phyloP scores from a whole-genome alignment of 2,329 filamentous ascomycete species.

The Apiospora phragmitis region DNA sequence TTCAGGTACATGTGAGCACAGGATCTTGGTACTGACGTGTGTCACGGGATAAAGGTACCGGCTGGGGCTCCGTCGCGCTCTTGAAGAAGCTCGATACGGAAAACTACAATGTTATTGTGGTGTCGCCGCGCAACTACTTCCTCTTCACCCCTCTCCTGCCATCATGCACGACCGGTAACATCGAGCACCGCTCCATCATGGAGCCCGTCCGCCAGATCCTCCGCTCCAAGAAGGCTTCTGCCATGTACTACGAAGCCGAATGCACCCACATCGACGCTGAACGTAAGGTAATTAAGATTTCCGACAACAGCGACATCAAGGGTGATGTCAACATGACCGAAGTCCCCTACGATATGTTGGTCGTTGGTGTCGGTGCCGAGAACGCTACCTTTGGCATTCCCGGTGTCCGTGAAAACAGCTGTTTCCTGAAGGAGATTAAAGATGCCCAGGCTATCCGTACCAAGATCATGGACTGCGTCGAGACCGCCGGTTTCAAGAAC shows the following conservation, averaged over 20 bases:
- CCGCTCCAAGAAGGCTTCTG: slow-evolving; percentile 88
- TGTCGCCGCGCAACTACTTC: slow-evolving; percentile 99
- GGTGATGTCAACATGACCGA: slow-evolving; percentile 80
- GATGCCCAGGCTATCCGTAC: slow-evolving; percentile 96
- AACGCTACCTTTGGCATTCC: slow-evolving; percentile 98
- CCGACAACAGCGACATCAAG: slow-evolving; percentile 91
- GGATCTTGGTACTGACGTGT: slow-evolving; percentile 24
- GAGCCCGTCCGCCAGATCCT: slow-evolving; percentile 96
- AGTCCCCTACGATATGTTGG: slow-evolving; percentile 96
- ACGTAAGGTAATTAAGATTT: slow-evolving; percentile 83
- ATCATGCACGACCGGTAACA: slow-evolving; percentile 94
- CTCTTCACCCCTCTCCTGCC: slow-evolving; percentile 97
- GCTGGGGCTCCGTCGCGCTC: slow-evolving; percentile 93
- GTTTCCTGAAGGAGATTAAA: slow-evolving; percentile 97
- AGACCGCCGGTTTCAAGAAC: slow-evolving; percentile 98
- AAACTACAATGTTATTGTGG: slow-evolving; percentile 98
- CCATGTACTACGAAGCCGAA: slow-evolving; percentile 98
- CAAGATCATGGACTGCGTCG: slow-evolving; percentile 99
- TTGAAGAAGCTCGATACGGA: slow-evolving; percentile 98
- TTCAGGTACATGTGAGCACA: not conserved
- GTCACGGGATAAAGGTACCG: slow-evolving; percentile 65
- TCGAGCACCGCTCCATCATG: slow-evolving; percentile 99
- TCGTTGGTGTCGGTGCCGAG: slow-evolving; percentile 95
- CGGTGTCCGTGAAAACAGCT: slow-evolving; percentile 91
- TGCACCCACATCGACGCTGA: slow-evolving; percentile 93